These are phyloP conservation scores for Cryphonectria japonica DNA, from an alignment of 2,329 filamentous ascomycete species.

Conservation along the genomic window DNA sequence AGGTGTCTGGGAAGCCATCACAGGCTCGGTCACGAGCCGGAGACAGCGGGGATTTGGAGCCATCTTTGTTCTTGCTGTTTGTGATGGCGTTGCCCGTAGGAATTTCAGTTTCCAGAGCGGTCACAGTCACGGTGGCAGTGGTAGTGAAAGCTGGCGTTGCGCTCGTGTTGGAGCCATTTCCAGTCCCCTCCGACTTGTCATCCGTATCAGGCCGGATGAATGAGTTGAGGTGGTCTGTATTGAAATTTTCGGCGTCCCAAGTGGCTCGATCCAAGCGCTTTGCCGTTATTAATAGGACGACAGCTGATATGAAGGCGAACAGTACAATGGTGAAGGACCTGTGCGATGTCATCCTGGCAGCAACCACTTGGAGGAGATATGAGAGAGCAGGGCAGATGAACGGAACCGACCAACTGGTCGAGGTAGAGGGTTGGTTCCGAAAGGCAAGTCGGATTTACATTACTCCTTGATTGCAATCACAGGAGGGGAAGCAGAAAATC, in stretches of 20 bases:
- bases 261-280: slow-evolving; percentile 38
- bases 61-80: slow-evolving; percentile 34
- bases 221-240: slow-evolving; percentile 28
- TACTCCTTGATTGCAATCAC: background rate
- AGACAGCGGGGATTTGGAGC: background rate
- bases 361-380: slow-evolving; percentile 6
- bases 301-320: slow-evolving; percentile 36
- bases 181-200: background rate
- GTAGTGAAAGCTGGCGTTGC: background rate
- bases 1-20: slow-evolving; percentile 47
- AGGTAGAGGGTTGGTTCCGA: background rate
- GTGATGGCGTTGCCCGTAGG: slow-evolving; percentile 28
- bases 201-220: slow-evolving; percentile 12
- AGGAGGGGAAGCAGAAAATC: background rate
- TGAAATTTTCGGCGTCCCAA: slow-evolving; percentile 37
- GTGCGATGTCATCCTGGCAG: slow-evolving; percentile 36
- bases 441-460: background rate
- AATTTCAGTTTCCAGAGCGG: background rate
- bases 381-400: background rate
- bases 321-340: slow-evolving; percentile 36
- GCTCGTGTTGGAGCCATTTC: background rate
- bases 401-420: slow-evolving; percentile 2
- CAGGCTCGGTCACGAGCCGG: slow-evolving; percentile 31
- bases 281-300: slow-evolving; percentile 41
- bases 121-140: slow-evolving; percentile 8